Conservation (phyloP, 2,329 filamentous ascomycete species). For the Diaporthe amygdali region DNA sequence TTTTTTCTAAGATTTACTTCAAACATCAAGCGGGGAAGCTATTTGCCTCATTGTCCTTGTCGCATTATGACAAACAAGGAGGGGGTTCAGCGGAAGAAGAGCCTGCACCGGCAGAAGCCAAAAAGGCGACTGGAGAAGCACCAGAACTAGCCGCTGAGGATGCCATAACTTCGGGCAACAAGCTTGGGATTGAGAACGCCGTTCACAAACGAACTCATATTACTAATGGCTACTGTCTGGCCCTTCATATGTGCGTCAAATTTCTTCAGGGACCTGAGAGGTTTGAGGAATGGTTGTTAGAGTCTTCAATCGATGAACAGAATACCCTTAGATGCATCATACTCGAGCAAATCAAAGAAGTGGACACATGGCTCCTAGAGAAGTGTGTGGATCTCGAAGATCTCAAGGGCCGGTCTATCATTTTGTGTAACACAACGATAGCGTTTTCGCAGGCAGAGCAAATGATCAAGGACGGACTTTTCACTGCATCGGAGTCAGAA, state of each 20-base stretch:
- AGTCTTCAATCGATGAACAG: background rate
- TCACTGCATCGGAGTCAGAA: no score
- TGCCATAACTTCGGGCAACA: no score
- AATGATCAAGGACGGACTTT: background rate
- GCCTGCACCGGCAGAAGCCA: no score
- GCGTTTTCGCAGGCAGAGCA: background rate
- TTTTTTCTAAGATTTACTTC: no score
- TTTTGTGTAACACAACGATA: background rate
- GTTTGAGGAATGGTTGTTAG: background rate
- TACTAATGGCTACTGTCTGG: background rate
- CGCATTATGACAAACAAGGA: no score
- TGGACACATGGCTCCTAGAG: background rate
- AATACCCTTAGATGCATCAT: background rate
- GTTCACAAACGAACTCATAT: no score
- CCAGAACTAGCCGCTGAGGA: no score
- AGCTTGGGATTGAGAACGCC: no score
- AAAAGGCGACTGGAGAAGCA: no score
- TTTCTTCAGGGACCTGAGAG: background rate
- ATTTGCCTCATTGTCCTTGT: no score
- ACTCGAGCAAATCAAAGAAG: background rate
- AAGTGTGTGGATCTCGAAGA: background rate
- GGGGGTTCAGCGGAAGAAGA: no score
- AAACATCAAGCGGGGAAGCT: no score
- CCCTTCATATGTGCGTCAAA: background rate
- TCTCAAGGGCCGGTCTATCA: background rate